phyloP scores from a whole-genome alignment of 2,329 filamentous ascomycete genomes.

The Colletotrichum falcatum region DNA sequence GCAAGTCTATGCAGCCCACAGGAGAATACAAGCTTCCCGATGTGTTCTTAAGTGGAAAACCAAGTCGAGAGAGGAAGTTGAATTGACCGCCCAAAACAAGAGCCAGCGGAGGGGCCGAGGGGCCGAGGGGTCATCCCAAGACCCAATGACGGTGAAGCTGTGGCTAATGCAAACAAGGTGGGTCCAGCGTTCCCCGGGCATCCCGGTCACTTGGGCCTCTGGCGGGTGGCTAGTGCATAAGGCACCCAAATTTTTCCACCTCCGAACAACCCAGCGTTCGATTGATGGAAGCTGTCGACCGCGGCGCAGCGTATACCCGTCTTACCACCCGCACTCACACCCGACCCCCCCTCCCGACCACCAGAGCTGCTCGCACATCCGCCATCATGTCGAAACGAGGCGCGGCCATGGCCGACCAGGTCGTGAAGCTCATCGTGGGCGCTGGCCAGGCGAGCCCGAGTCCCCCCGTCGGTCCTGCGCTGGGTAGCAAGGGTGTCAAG shows the following conservation, averaged over 20 bases:
- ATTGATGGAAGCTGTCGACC: slow-evolving; percentile 13
- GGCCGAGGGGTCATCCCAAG: slow-evolving; percentile 41
- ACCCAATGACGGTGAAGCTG: slow-evolving; percentile 41
- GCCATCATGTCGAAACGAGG: slow-evolving; percentile 65
- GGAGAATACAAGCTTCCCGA: slow-evolving; percentile 32
- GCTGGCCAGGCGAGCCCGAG: slow-evolving; percentile 95
- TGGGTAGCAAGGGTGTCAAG: slow-evolving; percentile 98
- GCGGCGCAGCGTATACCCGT: slow-evolving; percentile 28
- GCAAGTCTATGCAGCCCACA: slow-evolving; percentile 11
- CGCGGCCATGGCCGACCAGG: slow-evolving; percentile 68
- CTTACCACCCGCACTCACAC: background rate
- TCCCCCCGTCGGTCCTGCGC: slow-evolving; percentile 93
- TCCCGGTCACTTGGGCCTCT: slow-evolving; percentile 40
- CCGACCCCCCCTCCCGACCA: background rate
- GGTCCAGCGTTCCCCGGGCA: slow-evolving; percentile 32
- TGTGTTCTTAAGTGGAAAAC: slow-evolving; percentile 33
- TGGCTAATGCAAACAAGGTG: slow-evolving; percentile 36
- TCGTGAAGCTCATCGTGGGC: slow-evolving; percentile 98
- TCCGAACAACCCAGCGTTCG: slow-evolving; percentile 29
- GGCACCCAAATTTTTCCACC: slow-evolving; percentile 40
- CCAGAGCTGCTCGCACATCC: slow-evolving; percentile 39
- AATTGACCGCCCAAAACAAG: slow-evolving; percentile 38
- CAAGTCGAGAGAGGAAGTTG: slow-evolving; percentile 33
- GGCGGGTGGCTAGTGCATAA: slow-evolving; percentile 40
- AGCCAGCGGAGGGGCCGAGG: slow-evolving; percentile 37